Conservation (phyloP, 805 yeast genomes). For the Metschnikowia reukaufii region DNA sequence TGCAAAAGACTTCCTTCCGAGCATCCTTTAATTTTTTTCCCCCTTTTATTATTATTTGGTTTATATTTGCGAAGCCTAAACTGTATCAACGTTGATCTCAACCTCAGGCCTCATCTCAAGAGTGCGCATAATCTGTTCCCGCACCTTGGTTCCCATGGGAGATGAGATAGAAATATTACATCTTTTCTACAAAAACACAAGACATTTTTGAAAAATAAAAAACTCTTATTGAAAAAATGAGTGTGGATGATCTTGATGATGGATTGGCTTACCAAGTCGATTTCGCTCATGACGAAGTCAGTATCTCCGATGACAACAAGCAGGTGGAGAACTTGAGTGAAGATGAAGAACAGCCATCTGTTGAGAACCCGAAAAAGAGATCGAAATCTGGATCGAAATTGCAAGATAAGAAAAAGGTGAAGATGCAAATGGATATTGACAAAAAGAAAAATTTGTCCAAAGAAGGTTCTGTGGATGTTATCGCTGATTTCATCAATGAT, state of each 20-base stretch:
- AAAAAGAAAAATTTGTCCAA: constrained; percentile 56
- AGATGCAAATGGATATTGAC: constrained; percentile 62
- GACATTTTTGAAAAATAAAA: neutral
- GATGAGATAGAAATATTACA: neutral
- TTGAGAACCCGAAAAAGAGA: constrained; percentile 23
- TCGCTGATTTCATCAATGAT: constrained; percentile 67
- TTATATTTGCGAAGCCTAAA: neutral
- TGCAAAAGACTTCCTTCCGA: neutral
- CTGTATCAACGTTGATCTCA: neutral
- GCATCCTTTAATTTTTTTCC: neutral
- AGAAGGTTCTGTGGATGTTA: constrained; percentile 51
- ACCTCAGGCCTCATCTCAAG: constrained; percentile 7
- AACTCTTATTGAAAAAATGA: too few species aligned
- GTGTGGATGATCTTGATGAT: constrained; percentile 74
- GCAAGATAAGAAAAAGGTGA: constrained; percentile 63
- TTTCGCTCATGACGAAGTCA: constrained; percentile 20
- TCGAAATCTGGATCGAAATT: constrained; percentile 41
- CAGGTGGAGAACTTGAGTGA: constrained; percentile 7
- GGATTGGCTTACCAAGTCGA: constrained; percentile 64
- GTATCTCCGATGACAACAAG: constrained; percentile 3
- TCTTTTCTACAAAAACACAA: neutral
- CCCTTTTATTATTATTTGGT: neutral
- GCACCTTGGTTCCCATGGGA: neutral
- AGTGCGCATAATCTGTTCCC: constrained; percentile 7
- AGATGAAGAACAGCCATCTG: constrained; percentile 11